phyloP scores from a whole-genome alignment of 1,139 yeast genomes.

The Hyphopichia khmerensis region DNA sequence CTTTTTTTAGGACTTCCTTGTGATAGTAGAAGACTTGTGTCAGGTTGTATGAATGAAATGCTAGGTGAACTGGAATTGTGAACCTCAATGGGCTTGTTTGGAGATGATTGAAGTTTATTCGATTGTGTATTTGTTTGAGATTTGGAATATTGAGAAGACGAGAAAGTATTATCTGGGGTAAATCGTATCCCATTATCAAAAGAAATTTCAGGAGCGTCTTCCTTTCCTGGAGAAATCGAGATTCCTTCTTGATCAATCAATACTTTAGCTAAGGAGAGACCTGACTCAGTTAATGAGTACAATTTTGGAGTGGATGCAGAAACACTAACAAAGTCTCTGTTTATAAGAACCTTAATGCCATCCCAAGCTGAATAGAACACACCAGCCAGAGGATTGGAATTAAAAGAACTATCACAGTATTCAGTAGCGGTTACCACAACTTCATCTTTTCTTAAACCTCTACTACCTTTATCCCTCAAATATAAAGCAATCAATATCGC shows the following conservation, averaged over 20 bases:
- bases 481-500: slow-evolving; percentile 72
- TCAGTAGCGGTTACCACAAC: slow-evolving; percentile 57
- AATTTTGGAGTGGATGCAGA: slow-evolving; percentile 58
- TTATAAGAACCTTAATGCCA: slow-evolving; percentile 61
- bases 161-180: slow-evolving; percentile 17
- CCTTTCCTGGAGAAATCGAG: slow-evolving; percentile 23
- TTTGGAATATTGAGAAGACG: not conserved
- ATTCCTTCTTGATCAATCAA: slow-evolving; percentile 49
- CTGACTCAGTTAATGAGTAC: slow-evolving; percentile 73
- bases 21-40: too few species aligned
- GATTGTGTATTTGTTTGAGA: not conserved
- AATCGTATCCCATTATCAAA: slow-evolving; percentile 36
- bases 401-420: slow-evolving; percentile 66
- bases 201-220: slow-evolving; percentile 20
- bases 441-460: slow-evolving; percentile 62
- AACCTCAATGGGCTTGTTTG: not conserved
- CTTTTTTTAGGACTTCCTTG: too few species aligned
- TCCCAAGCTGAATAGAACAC: slow-evolving; percentile 81
- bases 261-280: slow-evolving; percentile 59
- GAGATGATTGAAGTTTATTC: not conserved
- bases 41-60: too few species aligned
- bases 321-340: slow-evolving; percentile 58
- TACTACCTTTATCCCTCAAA: slow-evolving; percentile 46
- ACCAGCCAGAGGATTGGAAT: slow-evolving; percentile 57
- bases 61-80: not conserved